Conservation (phyloP, 768 basidiomycete species). For the Amyloporia xantha region DNA sequence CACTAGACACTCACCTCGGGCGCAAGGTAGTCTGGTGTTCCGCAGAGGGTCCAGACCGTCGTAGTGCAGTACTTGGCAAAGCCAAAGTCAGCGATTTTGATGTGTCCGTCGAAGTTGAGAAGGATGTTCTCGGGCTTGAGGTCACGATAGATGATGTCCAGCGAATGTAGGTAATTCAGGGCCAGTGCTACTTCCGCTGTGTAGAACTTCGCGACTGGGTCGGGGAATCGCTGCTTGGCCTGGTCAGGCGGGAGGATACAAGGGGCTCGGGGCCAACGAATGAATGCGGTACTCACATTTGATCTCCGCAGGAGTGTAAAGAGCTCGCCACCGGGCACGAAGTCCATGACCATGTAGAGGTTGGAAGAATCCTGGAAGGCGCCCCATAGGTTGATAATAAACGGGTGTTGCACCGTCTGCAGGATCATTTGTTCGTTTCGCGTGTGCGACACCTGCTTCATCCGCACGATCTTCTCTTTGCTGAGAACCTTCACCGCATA, state of each 20-base stretch:
- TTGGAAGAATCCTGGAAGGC: conserved; percentile 88
- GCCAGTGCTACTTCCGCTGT: conserved; percentile 93
- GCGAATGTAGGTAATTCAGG: conserved; percentile 79
- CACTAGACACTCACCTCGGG: conserved; percentile 63
- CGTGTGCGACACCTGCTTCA: conserved; percentile 97
- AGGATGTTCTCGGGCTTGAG: conserved; percentile 97
- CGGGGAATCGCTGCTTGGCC: conserved; percentile 77
- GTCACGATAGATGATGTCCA: conserved; percentile 93
- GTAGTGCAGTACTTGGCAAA: conserved; percentile 87
- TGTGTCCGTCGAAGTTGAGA: conserved; percentile 89
- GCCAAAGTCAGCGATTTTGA: conserved; percentile 96
- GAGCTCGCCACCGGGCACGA: conserved; percentile 93
- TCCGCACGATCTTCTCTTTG: conserved; percentile 86
- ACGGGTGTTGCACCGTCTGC: conserved; percentile 78
- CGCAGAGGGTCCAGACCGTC: conserved; percentile 93
- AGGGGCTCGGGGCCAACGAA: too few relatives aligned
- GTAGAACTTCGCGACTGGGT: conserved; percentile 97
- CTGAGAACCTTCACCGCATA: conserved; percentile 94
- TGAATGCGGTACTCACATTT: conserved; percentile 50
- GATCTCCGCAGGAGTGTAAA: conserved; percentile 90
- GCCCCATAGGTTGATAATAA: conserved; percentile 96
- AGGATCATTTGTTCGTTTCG: conserved; percentile 92
- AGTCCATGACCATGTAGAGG: conserved; percentile 98
- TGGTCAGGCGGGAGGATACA: neutral
- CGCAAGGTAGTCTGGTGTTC: conserved; percentile 94